Base-by-base conservation (phyloP, 2,329 filamentous ascomycete species). In the Aaosphaeria arxii region DNA sequence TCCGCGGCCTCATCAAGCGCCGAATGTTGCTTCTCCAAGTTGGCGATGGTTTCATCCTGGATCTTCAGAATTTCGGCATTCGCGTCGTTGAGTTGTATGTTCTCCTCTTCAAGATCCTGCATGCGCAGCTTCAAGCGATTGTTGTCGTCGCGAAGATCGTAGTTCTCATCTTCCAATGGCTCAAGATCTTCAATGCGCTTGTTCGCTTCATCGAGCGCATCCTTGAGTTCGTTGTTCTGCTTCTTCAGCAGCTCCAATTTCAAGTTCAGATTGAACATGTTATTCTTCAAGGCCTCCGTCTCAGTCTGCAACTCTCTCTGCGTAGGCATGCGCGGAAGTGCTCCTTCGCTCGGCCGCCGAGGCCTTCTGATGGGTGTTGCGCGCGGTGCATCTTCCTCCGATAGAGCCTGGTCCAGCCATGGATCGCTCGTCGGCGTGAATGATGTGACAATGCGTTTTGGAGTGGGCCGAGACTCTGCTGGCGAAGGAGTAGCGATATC, bases 1-100 rank as follows among this genome's bases (percentile, higher is more conserved):
- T 67, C 65, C 7, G 62, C 64, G 3, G 65, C 67, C 48, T 70
- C 67, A 29, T 63, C 55, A 6, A 69, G 45, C 6, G 58, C 66
- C n/a, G 42, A 47, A n/a, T 64, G 50, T 29, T 57, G 59, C 17
- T 56, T 52, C 30, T 63, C 54, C 53, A 63, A 58, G 11, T 63
- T 54, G 11, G 44, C 46, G 3, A 64, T 56, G 13, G 57, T 57
- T 42, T 68, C 65, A 1, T 56, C 55, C 40, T 65, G 57, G 45
- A 68, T 59, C 29, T 57, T 47, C 4, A 61, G 50, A 30, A 69
- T 55, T 29, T 61, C 59, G 5, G 48, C 44, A 35, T 58, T 54
- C 30, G 30, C 17, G 7, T 61, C 55, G 1, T 54, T 44, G 40
- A 61, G 48, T 6, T 50, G 45, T 4, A 41, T 43, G 7, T 53